Base-by-base conservation (phyloP, 306 rosid genomes). In the Rosa lucieae region DNA sequence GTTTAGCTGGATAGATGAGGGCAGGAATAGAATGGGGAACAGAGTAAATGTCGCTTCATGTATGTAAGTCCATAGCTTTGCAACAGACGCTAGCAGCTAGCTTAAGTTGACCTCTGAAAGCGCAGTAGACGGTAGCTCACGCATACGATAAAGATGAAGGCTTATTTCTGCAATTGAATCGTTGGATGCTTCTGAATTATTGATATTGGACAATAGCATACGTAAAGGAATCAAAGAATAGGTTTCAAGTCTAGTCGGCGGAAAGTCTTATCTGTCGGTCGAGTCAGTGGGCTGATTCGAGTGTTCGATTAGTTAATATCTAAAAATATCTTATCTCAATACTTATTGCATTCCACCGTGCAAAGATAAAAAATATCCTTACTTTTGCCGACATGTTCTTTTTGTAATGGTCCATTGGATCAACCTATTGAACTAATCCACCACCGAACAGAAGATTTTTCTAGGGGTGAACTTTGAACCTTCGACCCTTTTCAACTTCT, bases 111-210 rank as follows among this genome's bases (percentile, higher is more conserved):
- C 14, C 35, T 0, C 32, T 21, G 63, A 21, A 58, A 58, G 35
- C 63, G 63, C 63, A 21, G 32, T 23, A 5, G 5, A 9, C 3
- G 13, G 10, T 13, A 23, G 55, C 55, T 48, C 52, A 70, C 18
- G 3, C 37, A 23, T 23, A 23, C 37, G 66, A 59, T 59, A 59
- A 10, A 10, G 5, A 3, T 8, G 29, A 29, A 56, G 61, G 61
- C 3, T 21, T 8, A 8, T 72, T 51, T 72, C 63, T 29, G 62
- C 5, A 32, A 72, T 49, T 53, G 77, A 56, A 8, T 56, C 5
- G 3, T 55, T 55, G 61, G 66, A 53, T 52, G 66, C 2, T 52
- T 52, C n/a, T 53, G 15, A 37, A 73, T 73, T 73, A 73, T 73
- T 73, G 76, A n/a, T 18, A 10, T 0, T 2, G 43, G 66, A 23